Conservation (phyloP, 345 rosid species). For the Rhodamnia rubescens region DNA sequence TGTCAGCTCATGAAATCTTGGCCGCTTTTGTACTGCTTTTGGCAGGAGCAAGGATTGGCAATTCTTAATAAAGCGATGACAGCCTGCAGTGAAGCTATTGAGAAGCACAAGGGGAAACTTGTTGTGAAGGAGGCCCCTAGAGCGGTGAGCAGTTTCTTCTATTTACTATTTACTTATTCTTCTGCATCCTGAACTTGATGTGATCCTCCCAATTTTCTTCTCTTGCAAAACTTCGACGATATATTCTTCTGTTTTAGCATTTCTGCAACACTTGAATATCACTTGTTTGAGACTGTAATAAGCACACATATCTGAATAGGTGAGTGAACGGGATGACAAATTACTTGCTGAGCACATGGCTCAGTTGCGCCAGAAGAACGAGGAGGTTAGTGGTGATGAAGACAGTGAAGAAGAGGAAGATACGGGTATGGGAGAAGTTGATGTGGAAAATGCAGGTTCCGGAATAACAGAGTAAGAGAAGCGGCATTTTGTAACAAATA, state of each 20-base stretch:
- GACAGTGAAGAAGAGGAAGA: conserved; percentile 96
- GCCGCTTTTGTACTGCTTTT: background rate
- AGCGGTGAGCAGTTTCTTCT: conserved; percentile 55
- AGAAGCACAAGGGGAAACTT: conserved; percentile 83
- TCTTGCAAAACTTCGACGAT: background rate
- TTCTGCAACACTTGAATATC: background rate
- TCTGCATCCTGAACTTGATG: background rate
- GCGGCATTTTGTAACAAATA: background rate
- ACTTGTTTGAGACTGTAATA: background rate
- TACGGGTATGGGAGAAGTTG: conserved; percentile 84
- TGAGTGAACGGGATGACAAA: conserved; percentile 97
- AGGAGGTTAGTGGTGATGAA: conserved; percentile 90
- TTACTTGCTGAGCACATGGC: conserved; percentile 96
- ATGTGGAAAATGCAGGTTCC: conserved; percentile 42
- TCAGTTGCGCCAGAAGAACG: conserved; percentile 63
- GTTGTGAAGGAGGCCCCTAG: conserved; percentile 76
- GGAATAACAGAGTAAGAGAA: conserved; percentile 47
- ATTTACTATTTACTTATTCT: background rate
- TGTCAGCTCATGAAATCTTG: background rate
- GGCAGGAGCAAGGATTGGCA: conserved; percentile 92
- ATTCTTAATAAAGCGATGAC: conserved; percentile 61
- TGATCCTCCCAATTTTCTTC: background rate
- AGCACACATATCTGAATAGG: conserved; percentile 24
- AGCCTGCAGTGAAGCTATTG: conserved; percentile 76
- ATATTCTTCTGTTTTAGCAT: background rate